Evolutionary conservation across 106 monocot species (phyloP), one percentile per base, ranked within the genome.

Genomic region (Phalaenopsis equestris): DNA sequence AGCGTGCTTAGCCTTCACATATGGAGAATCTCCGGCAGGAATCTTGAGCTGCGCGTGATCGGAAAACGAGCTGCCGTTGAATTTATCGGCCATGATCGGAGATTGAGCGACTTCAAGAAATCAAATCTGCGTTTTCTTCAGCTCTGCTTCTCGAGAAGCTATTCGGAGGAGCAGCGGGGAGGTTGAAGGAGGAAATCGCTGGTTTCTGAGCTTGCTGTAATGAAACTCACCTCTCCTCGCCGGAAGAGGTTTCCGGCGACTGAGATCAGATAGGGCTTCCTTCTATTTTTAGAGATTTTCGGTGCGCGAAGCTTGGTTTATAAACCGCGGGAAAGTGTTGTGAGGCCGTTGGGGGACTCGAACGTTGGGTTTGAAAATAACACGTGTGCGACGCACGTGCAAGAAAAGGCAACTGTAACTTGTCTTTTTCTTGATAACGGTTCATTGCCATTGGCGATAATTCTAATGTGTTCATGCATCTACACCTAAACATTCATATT

Each of bases 1-100:
- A 76, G 52, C 76, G 49, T 48, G 76, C 49, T 76, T 76, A 3
- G 76, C 76, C 42, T 14, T 76, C 49, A 49, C 76, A 49, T 76
- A 76, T 49, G 76, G 76, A 42, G 76, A 76, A 49, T 76, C 76
- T 21, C 76, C 76, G 46, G 46, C 23, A 1, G 76, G 76, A 24
- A 76, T 76, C 76, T 76, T 76, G 48, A 42, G 76, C 17, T 49
- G 19, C 4, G 15, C 46, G 12, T 48, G 46, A 30, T 49, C 76
- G 5, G 76, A 48, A 48, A 24, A 49, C 30, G 30, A 49, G 76
- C n/a, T 48, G 11, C 52, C 76, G 48, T 49, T 49, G 21, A 42
- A n/a, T 12, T 24, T 52, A 12, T 76, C 76, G 49, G 46, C 76
- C 76, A 76, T 76, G 11, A 10, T 49, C 4, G 76, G 49, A 47